Base-by-base conservation (phyloP, 2,329 filamentous ascomycete genomes). In the Ophiostoma sp. region DNA sequence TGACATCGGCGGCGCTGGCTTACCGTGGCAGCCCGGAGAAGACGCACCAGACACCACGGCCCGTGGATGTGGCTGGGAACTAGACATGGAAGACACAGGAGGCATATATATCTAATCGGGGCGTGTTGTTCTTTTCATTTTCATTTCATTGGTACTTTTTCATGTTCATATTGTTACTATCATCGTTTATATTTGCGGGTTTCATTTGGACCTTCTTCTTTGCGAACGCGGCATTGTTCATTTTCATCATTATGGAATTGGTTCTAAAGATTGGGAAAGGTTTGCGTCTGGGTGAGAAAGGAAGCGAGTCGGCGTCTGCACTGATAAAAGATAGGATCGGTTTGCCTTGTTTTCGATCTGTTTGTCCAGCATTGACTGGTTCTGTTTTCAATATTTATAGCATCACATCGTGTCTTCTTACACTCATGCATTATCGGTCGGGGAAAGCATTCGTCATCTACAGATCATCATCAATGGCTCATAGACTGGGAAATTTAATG, bases 21-120 rank as follows among this genome's bases (percentile, higher is more conserved):
- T 88, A 88, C 82, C 86, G 89, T 78, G 87, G 87, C 76, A 90
- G 88, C 78, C 88, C 89, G 31, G 89, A 90, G 78, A 90, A 90
- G 82, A 78, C 82, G 69, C 82, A 83, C 70, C 76, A 82, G 45
- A 78, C 79, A 9, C 77, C 80, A 9, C 77, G 74, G 55, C 77
- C 80, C 22, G 76, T 84, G 45, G 78, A 81, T 74, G 78, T 82
- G 45, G 39, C 57, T 2, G 59, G 73, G 11, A 48, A 72, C 9
- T 71, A 66, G 69, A 57, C 12, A 22, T 9, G 17, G 55, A 39
- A 4, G n/a, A n/a, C n/a, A n/a, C n/a, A n/a, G 22, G 31, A 36
- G 42, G 17, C 19, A 28, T 68, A 59, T 8, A 33, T 39, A 12
- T 68, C 45, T 31, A 19, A 17, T 31, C 33, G 6, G 22, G 25